These are phyloP conservation scores for Boechera retrofracta DNA, from an alignment of 345 rosid species.

Conservation along the genomic window DNA sequence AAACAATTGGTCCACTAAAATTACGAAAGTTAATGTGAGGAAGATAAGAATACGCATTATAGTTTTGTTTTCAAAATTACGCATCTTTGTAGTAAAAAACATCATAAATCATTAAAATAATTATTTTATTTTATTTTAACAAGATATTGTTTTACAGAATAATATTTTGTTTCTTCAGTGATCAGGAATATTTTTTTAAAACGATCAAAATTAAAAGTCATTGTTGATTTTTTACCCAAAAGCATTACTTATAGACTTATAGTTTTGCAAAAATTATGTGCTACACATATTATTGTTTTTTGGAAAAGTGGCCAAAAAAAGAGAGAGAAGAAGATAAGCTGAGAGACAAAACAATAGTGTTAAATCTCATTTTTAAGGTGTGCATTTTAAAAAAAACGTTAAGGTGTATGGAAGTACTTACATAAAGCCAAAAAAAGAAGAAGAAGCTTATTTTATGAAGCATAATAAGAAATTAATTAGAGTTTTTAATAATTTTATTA, in stretches of 20 bases:
- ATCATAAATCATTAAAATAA: neutral
- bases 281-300: neutral
- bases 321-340: neutral
- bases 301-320: neutral
- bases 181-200: neutral
- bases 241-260: neutral
- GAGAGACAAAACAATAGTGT: slow-evolving; percentile 39
- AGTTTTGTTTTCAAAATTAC: neutral
- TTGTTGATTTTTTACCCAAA: neutral
- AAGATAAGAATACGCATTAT: neutral
- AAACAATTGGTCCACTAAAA: neutral
- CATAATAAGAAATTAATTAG: slow-evolving; percentile 3
- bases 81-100: neutral
- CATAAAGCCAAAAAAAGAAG: no score
- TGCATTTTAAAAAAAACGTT: no score
- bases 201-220: neutral
- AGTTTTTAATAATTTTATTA: neutral
- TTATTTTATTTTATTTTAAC: neutral
- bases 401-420: no score
- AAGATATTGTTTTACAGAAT: neutral
- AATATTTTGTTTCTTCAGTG: neutral
- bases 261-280: neutral
- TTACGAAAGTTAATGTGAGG: neutral
- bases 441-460: neutral
- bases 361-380: no score